These are phyloP conservation scores for Ceratocystis harringtonii DNA, from an alignment of 2,329 filamentous ascomycete genomes.

Conservation along the genomic window DNA sequence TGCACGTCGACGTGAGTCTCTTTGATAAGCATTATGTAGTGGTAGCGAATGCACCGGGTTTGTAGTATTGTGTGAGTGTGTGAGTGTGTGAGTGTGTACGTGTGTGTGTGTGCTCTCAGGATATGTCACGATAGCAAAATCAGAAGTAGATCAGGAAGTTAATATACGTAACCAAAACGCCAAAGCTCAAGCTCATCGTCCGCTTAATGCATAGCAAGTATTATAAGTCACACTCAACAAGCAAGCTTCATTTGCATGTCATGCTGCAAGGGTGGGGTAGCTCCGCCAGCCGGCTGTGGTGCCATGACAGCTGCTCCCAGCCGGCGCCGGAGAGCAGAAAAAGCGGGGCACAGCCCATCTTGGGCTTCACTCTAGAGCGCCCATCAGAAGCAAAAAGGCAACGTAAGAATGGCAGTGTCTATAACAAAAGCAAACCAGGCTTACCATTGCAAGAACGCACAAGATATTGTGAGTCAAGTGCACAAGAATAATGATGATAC, in stretches of 20 bases:
- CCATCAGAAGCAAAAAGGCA: background rate
- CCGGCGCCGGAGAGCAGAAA: background rate
- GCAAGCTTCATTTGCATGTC: background rate
- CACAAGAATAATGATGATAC: too few species aligned
- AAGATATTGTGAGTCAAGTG: too few species aligned
- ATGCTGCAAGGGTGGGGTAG: background rate
- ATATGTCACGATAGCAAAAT: background rate
- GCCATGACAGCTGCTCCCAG: background rate
- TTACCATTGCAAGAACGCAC: too few species aligned
- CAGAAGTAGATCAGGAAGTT: background rate
- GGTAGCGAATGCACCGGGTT: too few species aligned
- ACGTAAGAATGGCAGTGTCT: background rate
- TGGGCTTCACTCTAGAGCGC: background rate
- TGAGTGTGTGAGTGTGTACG: too few species aligned
- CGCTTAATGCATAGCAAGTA: too few species aligned
- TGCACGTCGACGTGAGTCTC: slow-evolving; percentile 38
- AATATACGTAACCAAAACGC: too few species aligned
- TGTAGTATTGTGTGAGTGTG: too few species aligned
- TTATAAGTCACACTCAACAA: too few species aligned
- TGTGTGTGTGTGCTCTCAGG: background rate
- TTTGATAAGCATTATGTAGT: slow-evolving; percentile 35
- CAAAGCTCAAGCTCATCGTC: too few species aligned
- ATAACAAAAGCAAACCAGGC: background rate
- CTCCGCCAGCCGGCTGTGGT: background rate
- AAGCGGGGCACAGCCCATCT: background rate